Conservation (phyloP, 179 eudicot species). For the Camellia oleifera region DNA sequence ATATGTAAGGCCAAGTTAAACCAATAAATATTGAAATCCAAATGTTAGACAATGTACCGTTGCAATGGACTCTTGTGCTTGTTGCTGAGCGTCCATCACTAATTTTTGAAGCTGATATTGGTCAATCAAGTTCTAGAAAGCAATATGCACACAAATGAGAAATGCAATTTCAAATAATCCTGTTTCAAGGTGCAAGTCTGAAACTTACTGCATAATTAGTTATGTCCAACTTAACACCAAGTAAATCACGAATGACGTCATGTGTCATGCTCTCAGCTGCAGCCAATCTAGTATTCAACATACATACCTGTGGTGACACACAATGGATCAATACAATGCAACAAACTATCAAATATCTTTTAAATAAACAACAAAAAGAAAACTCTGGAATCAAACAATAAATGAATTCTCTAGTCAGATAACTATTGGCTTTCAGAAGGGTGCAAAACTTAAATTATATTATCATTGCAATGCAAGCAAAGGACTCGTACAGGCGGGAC, state of each 20-base stretch:
- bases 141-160: slow-evolving; percentile 4
- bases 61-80: slow-evolving; percentile 27
- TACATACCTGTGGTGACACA: slow-evolving; percentile 40
- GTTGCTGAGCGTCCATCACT: slow-evolving; percentile 49
- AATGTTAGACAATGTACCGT: slow-evolving; percentile 33
- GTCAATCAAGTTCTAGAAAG: slow-evolving; percentile 45
- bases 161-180: slow-evolving; percentile 1
- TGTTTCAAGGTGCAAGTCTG: slow-evolving; percentile 8
- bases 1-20: neutral
- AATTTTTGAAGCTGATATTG: slow-evolving; percentile 55
- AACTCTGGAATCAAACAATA: neutral
- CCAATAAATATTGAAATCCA: neutral
- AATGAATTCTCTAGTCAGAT: neutral
- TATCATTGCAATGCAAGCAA: slow-evolving; percentile 1
- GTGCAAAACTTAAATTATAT: neutral
- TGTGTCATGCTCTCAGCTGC: slow-evolving; percentile 75
- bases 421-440: neutral
- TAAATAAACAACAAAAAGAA: neutral
- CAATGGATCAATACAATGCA: neutral
- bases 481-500: neutral
- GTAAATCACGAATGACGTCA: slow-evolving; percentile 71
- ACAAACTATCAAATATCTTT: neutral
- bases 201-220: slow-evolving; percentile 62
- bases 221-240: slow-evolving; percentile 65
- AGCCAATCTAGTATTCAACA: slow-evolving; percentile 55